Evolutionary conservation across 768 basidiomycete species (phyloP).

Genomic region (Lentinula aciculospora): DNA sequence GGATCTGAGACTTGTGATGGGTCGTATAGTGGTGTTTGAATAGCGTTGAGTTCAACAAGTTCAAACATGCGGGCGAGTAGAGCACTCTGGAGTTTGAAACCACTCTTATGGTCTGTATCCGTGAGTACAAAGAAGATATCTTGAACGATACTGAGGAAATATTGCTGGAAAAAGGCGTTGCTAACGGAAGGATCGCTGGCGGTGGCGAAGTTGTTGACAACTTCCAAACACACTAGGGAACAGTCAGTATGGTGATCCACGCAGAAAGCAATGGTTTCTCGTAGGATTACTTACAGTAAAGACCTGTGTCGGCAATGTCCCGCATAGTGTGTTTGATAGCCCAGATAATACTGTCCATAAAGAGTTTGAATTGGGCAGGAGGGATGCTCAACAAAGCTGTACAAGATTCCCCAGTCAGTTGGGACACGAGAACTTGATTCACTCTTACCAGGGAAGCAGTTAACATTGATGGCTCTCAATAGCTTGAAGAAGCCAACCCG

Average conservation of each 20-base stretch:
- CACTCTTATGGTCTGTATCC: conserved; percentile 98
- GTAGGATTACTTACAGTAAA: conserved; percentile 53
- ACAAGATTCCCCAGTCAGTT: conserved; percentile 4
- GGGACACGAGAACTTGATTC: conserved; percentile 2
- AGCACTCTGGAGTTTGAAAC: conserved; percentile 92
- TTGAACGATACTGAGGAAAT: conserved; percentile 87
- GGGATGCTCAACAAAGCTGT: conserved; percentile 80
- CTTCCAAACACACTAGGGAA: conserved; percentile 77
- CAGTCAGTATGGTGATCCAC: conserved; percentile 1
- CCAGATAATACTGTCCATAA: conserved; percentile 99
- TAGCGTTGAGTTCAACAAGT: conserved; percentile 75
- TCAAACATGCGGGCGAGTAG: conserved; percentile 93
- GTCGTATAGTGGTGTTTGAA: conserved; percentile 83
- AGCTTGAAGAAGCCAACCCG: conserved; percentile 96
- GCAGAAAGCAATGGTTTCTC: too few relatives aligned
- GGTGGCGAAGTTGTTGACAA: conserved; percentile 89
- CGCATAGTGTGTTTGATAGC: conserved; percentile 99
- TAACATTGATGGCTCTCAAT: conserved; percentile 83
- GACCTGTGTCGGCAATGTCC: conserved; percentile 90
- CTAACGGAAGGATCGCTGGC: conserved; percentile 70
- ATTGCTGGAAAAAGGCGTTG: conserved; percentile 95
- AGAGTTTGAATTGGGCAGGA: conserved; percentile 91
- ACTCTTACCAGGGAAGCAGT: conserved; percentile 88
- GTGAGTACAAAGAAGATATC: conserved; percentile 98
- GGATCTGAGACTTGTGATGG: conserved; percentile 65